Evolutionary conservation across 257 asterid genomes (phyloP).

Genomic region (Petunia secreta): DNA sequence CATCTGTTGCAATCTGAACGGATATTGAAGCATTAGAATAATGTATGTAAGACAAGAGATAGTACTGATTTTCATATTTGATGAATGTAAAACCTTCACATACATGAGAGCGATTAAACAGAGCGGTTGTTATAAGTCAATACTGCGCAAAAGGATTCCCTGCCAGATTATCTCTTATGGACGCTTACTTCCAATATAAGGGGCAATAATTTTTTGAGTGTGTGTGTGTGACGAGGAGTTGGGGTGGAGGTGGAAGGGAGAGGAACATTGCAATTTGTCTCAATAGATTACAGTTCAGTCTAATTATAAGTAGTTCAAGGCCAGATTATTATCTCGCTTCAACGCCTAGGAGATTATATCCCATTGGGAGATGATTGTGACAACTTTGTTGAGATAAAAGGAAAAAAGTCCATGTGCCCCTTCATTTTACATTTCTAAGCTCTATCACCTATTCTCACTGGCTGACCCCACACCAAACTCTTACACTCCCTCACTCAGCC

Average conservation of each 20-base stretch:
- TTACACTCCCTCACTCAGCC: not conserved
- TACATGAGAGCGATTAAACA: not conserved
- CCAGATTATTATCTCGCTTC: not conserved
- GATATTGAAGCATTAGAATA: conserved; percentile 12
- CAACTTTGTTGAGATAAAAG: not conserved
- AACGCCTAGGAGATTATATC: not conserved
- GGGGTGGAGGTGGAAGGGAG: too few relatives aligned
- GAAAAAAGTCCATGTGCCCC: not conserved
- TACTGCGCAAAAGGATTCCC: not conserved
- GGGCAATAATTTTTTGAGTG: not conserved
- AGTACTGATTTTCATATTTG: not conserved
- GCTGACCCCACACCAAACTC: not conserved
- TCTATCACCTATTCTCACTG: not conserved
- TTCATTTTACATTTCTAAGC: not conserved
- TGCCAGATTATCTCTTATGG: not conserved
- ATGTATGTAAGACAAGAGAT: not conserved
- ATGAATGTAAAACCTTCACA: not conserved
- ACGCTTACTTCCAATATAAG: not conserved
- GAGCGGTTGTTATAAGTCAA: not conserved
- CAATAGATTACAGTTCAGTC: not conserved
- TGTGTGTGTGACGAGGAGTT: too few relatives aligned
- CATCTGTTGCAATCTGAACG: conserved; percentile 77
- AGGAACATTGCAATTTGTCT: not conserved
- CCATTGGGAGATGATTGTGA: not conserved
- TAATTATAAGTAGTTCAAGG: not conserved